phyloP scores from a whole-genome alignment of 202 grass and related monocot genomes.

The Hordeum pubiflorum region DNA sequence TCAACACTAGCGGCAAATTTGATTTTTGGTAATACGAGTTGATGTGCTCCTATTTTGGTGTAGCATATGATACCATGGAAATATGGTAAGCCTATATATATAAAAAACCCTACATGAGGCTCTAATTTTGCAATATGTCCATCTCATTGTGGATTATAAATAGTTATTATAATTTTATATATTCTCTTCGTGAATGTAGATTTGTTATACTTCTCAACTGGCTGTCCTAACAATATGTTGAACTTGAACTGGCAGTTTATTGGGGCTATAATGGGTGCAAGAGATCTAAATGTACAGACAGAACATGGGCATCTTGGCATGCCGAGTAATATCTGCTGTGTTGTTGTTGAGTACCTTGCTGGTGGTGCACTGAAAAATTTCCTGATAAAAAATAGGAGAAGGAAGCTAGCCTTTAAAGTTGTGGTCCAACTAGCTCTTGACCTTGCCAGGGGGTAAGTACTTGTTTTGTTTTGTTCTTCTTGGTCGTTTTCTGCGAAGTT shows the following conservation, averaged over 20 bases:
- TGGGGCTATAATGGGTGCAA: conserved; percentile 88
- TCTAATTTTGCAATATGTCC: conserved; percentile 8
- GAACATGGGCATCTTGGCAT: conserved; percentile 83
- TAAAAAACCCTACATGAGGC: neutral
- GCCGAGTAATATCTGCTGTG: conserved; percentile 81
- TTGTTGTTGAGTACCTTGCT: conserved; percentile 88
- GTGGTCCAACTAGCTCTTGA: conserved; percentile 89
- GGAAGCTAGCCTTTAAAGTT: conserved; percentile 94
- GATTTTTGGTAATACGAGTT: neutral
- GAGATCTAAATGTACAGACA: conserved; percentile 88
- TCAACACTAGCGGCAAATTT: neutral
- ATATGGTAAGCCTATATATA: neutral
- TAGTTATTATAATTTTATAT: neutral
- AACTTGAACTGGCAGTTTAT: conserved; percentile 64
- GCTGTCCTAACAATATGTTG: conserved; percentile 29
- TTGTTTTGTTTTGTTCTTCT: neutral
- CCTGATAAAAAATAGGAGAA: conserved; percentile 96
- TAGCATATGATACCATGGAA: neutral
- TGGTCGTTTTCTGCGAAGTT: neutral
- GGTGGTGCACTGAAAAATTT: conserved; percentile 95
- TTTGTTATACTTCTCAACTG: conserved; percentile 9
- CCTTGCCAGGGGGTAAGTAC: conserved; percentile 78
- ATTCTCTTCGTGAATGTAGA: conserved; percentile 7
- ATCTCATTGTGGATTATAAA: conserved; percentile 1
- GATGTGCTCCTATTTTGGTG: neutral